Conservation (phyloP, 2,329 filamentous ascomycete species). For the Fusarium multiceps region DNA sequence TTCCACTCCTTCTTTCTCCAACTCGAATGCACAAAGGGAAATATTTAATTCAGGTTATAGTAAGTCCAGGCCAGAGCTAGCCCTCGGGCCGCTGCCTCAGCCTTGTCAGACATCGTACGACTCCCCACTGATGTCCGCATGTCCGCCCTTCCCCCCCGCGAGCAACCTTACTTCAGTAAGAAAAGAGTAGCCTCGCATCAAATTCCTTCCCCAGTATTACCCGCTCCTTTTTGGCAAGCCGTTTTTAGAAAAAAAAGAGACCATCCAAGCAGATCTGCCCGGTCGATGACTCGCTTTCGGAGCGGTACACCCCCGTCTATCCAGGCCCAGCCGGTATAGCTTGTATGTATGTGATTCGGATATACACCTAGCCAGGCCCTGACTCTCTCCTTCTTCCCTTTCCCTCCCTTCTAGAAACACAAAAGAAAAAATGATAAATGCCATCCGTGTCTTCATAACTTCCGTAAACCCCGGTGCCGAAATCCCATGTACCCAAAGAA, state of each 20-base stretch:
- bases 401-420: slow-evolving; percentile 23
- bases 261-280: slow-evolving; percentile 31
- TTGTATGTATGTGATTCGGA: slow-evolving; percentile 14
- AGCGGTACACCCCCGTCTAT: slow-evolving; percentile 37
- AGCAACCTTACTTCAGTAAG: slow-evolving; percentile 35
- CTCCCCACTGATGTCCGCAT: slow-evolving; percentile 45
- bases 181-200: slow-evolving; percentile 44
- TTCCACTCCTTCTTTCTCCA: slow-evolving; percentile 10
- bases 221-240: slow-evolving; percentile 38
- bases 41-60: slow-evolving; percentile 33
- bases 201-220: slow-evolving; percentile 46
- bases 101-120: slow-evolving; percentile 47
- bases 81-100: slow-evolving; percentile 42
- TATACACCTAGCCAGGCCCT: slow-evolving; percentile 22
- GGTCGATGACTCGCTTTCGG: slow-evolving; percentile 38
- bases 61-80: slow-evolving; percentile 28
- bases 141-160: slow-evolving; percentile 36
- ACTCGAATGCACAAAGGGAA: slow-evolving; percentile 46
- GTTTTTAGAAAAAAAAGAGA: slow-evolving; percentile 22
- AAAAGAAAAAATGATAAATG: slow-evolving; percentile 41
- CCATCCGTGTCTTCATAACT: slow-evolving; percentile 49
- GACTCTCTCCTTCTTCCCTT: not conserved
- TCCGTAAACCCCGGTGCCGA: slow-evolving; percentile 45
- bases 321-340: slow-evolving; percentile 23
- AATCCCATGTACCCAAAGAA: slow-evolving; percentile 45